These are phyloP conservation scores for Ramularia collo-cygni DNA, from an alignment of 2,329 filamentous ascomycete species.

Conservation along the genomic window DNA sequence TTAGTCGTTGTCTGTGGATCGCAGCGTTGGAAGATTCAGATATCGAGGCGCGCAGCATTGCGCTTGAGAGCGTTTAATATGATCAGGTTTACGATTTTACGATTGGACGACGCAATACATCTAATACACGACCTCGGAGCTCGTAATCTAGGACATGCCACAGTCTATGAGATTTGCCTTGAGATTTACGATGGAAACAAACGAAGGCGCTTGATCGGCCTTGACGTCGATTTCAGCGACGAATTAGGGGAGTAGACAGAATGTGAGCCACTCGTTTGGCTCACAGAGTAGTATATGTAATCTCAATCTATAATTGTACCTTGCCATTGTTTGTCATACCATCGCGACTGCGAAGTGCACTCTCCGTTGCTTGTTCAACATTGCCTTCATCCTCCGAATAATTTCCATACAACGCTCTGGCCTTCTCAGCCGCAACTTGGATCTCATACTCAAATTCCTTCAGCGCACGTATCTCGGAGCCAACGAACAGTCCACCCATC, in stretches of 20 bases:
- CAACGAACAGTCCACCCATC: slow-evolving; percentile 80
- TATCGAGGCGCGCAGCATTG: slow-evolving; percentile 41
- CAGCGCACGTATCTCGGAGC: slow-evolving; percentile 71
- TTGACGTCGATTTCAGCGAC: no score
- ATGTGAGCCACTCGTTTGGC: no score
- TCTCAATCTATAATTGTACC: no score
- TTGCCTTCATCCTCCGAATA: not conserved
- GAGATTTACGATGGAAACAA: no score
- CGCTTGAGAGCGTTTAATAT: slow-evolving; percentile 20
- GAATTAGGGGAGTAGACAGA: no score
- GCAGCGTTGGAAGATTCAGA: slow-evolving; percentile 69
- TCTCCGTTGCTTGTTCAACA: not conserved
- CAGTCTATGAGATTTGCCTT: no score
- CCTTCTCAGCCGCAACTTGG: slow-evolving; percentile 50
- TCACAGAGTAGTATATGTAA: no score
- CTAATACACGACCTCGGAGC: not conserved
- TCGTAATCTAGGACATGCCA: no score
- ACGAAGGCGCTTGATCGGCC: no score
- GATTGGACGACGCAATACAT: not conserved
- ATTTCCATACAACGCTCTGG: slow-evolving; percentile 9
- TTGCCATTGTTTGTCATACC: not conserved
- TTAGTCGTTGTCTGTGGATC: slow-evolving; percentile 80
- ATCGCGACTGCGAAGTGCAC: not conserved
- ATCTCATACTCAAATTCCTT: slow-evolving; percentile 95
- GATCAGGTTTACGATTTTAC: not conserved